A percentile compares a stretch with the other conserved stretches of the same genome.
phyloP scores from a whole-genome alignment of 148 eudicot species.

The Diospyros lotus region DNA sequence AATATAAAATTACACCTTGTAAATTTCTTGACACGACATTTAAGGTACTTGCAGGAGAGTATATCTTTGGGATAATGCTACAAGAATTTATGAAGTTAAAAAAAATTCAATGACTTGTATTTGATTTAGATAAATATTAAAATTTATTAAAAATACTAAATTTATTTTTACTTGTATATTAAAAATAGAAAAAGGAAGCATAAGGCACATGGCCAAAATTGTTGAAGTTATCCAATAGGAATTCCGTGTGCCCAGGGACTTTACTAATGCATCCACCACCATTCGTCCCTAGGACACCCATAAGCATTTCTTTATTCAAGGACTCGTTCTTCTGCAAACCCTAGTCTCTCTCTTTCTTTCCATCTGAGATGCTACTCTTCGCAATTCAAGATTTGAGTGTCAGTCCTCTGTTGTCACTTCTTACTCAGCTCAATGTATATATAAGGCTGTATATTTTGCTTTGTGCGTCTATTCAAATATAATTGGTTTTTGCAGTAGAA shows the following conservation, averaged over 20 bases:
- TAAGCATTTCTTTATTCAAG: neutral
- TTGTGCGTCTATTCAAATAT: neutral
- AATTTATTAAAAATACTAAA: too few species aligned
- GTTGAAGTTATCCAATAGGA: too few species aligned
- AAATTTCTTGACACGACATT: too few species aligned
- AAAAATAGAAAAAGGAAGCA: too few species aligned
- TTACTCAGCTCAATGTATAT: neutral
- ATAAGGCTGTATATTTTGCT: neutral
- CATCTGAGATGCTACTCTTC: neutral
- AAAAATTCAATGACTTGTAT: too few species aligned
- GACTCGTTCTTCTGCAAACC: neutral
- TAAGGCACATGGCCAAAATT: too few species aligned
- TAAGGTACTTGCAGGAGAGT: too few species aligned
- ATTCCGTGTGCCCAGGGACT: neutral
- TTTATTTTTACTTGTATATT: too few species aligned
- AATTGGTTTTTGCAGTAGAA: neutral
- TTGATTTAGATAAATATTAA: too few species aligned
- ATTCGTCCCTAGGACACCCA: neutral
- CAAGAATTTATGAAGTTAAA: too few species aligned
- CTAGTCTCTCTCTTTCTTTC: neutral
- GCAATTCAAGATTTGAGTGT: constrained; percentile 5
- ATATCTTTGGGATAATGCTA: too few species aligned
- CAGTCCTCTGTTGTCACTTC: neutral
- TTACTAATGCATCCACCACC: neutral
- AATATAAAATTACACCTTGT: too few species aligned